Evolutionary conservation across 2,329 filamentous ascomycete species (phyloP).

Genomic region (Monosporascus sp.): DNA sequence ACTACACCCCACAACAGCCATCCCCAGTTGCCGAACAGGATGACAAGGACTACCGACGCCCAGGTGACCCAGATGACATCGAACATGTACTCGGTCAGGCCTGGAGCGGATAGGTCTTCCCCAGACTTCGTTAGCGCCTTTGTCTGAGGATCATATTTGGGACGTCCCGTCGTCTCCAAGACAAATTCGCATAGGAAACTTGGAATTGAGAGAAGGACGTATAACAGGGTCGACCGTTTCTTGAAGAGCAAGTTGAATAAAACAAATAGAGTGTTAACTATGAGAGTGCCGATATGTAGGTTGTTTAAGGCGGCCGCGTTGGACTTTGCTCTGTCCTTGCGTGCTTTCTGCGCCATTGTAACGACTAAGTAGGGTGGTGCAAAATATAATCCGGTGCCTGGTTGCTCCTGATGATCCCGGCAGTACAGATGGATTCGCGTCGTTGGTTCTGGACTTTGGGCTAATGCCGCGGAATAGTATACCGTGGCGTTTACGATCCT

Average conservation of each 20-base stretch:
- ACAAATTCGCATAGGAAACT: constrained; percentile 76
- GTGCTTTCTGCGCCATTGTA: constrained; percentile 57
- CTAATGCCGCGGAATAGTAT: constrained; percentile 9
- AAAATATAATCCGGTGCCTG: neutral
- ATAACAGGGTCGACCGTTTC: constrained; percentile 61
- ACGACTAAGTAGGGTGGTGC: neutral
- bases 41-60: constrained; percentile 66
- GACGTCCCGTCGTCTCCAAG: constrained; percentile 79
- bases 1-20: constrained; percentile 53
- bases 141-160: constrained; percentile 60
- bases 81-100: constrained; percentile 97
- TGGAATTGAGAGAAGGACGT: constrained; percentile 67
- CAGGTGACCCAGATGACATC: constrained; percentile 95
- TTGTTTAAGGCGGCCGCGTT: constrained; percentile 74
- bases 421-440: neutral
- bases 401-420: too few species aligned
- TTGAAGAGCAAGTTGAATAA: constrained; percentile 63
- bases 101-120: constrained; percentile 81
- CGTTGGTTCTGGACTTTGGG: neutral
- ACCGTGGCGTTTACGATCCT: constrained; percentile 3
- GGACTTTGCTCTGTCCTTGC: constrained; percentile 65
- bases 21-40: constrained; percentile 74
- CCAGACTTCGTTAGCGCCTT: constrained; percentile 69
- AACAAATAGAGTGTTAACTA: constrained; percentile 70
- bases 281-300: constrained; percentile 71